Conservation (phyloP, 441 rosid genomes). For the Pelargonium cotyledonis region DNA sequence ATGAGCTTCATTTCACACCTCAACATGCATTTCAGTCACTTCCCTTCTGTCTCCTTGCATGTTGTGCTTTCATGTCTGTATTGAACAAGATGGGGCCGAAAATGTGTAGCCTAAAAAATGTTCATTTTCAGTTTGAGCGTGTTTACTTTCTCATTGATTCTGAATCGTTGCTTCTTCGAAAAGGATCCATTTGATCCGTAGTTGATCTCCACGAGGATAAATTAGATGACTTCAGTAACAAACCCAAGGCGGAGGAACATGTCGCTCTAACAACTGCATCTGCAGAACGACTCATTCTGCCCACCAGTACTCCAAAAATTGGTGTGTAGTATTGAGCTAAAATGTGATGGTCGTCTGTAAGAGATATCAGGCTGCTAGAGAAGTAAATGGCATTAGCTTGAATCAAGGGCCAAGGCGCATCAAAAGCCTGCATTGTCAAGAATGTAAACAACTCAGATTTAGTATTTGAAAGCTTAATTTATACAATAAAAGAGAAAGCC, state of each 20-base stretch:
- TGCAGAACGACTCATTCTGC: conserved; percentile 71
- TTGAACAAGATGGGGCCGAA: not conserved
- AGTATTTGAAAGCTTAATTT: not conserved
- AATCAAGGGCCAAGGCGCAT: conserved; percentile 91
- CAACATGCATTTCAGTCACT: not conserved
- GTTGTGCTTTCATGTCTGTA: not conserved
- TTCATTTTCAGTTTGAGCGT: not conserved
- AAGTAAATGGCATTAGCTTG: conserved; percentile 94
- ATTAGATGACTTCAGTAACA: conserved; percentile 65
- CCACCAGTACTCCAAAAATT: conserved; percentile 81
- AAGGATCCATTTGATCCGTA: conserved; percentile 50
- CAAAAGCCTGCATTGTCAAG: conserved; percentile 63
- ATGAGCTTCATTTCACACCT: conserved; percentile 5
- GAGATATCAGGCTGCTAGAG: conserved; percentile 71
- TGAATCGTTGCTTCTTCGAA: conserved; percentile 33
- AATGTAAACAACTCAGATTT: conserved; percentile 15
- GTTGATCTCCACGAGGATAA: conserved; percentile 57
- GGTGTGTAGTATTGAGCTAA: conserved; percentile 62
- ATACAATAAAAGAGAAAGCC: not conserved
- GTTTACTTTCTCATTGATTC: conserved; percentile 22
- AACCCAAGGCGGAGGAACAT: conserved; percentile 70
- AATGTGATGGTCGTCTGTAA: conserved; percentile 74
- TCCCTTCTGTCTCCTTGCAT: not conserved
- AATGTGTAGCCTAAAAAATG: not conserved
- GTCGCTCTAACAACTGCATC: conserved; percentile 86